Evolutionary conservation across 106 monocot genomes (phyloP).

Genomic region (Dioscorea dumetorum): DNA sequence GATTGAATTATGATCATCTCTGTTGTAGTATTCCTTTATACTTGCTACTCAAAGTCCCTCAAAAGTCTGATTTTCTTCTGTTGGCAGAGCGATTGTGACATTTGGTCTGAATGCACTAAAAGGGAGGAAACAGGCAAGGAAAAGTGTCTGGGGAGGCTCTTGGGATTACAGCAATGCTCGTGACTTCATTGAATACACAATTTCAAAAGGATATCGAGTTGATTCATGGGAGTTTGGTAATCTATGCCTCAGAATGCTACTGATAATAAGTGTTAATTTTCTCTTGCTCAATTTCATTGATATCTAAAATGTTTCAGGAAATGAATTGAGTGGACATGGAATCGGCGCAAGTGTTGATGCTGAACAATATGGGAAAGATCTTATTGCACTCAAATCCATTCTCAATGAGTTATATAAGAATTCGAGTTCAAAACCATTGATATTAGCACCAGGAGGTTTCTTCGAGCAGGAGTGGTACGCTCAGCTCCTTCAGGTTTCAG

Average conservation of each 20-base stretch:
- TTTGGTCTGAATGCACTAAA: conserved; percentile 89
- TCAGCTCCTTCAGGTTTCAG: conserved; percentile 71
- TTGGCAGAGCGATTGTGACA: conserved; percentile 72
- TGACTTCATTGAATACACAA: conserved; percentile 77
- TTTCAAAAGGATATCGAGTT: conserved; percentile 71
- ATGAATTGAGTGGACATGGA: conserved; percentile 85
- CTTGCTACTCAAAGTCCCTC: no score
- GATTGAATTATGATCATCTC: no score
- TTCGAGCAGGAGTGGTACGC: conserved; percentile 75
- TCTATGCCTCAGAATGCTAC: neutral
- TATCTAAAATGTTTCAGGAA: conserved; percentile 35
- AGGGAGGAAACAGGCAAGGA: conserved; percentile 36
- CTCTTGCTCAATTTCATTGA: neutral
- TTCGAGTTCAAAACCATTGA: conserved; percentile 27
- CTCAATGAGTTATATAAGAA: conserved; percentile 48
- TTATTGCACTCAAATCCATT: conserved; percentile 47
- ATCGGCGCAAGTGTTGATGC: conserved; percentile 57
- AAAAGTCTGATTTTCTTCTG: neutral
- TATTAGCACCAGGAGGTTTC: conserved; percentile 95
- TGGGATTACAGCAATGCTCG: conserved; percentile 86
- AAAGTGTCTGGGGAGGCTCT: conserved; percentile 41
- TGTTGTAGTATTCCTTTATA: no score
- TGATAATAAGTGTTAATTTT: neutral
- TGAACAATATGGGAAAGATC: conserved; percentile 62
- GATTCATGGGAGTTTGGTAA: conserved; percentile 98